phyloP scores from a whole-genome alignment of 2,329 filamentous ascomycete species.

The Aulographum hederae region DNA sequence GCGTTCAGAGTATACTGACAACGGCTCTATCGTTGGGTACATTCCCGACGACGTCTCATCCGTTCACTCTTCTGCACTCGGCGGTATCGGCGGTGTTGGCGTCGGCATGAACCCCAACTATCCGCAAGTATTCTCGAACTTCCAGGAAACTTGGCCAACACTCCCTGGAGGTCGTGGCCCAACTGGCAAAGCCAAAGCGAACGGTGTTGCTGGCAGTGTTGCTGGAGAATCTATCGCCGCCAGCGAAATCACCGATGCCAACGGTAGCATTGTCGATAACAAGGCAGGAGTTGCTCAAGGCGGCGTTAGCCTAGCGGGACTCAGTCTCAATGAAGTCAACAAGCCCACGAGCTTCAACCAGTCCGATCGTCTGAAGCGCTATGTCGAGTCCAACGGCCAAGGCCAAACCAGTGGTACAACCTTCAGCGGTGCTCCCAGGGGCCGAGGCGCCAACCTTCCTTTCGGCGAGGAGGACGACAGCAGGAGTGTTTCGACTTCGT shows the following conservation, averaged over 20 bases:
- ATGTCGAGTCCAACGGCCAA: constrained; percentile 71
- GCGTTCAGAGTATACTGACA: constrained; percentile 43
- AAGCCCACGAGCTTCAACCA: constrained; percentile 60
- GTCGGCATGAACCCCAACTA: constrained; percentile 41
- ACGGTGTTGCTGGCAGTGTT: constrained; percentile 53
- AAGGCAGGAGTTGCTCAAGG: constrained; percentile 58
- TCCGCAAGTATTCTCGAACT: constrained; percentile 89
- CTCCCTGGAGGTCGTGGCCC: constrained; percentile 30
- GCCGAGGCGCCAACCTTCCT: constrained; percentile 21
- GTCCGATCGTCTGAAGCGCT: constrained; percentile 82
- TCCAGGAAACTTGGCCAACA: constrained; percentile 78
- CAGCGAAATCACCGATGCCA: constrained; percentile 75
- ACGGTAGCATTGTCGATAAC: constrained; percentile 51
- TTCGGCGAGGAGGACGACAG: constrained; percentile 68
- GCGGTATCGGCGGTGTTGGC: constrained; percentile 70
- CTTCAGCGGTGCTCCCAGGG: constrained; percentile 18
- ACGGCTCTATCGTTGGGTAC: constrained; percentile 81
- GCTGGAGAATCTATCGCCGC: constrained; percentile 86
- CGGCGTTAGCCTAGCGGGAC: constrained; percentile 73
- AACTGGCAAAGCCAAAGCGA: constrained; percentile 39
- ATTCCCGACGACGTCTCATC: constrained; percentile 96
- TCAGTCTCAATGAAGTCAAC: constrained; percentile 54
- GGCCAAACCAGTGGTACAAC: constrained; percentile 37
- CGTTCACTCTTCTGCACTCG: constrained; percentile 79
- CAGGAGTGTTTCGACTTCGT: constrained; percentile 88